Evolutionary conservation across 2,329 filamentous ascomycete species (phyloP).

Genomic region (Keithomyces neogunnii): DNA sequence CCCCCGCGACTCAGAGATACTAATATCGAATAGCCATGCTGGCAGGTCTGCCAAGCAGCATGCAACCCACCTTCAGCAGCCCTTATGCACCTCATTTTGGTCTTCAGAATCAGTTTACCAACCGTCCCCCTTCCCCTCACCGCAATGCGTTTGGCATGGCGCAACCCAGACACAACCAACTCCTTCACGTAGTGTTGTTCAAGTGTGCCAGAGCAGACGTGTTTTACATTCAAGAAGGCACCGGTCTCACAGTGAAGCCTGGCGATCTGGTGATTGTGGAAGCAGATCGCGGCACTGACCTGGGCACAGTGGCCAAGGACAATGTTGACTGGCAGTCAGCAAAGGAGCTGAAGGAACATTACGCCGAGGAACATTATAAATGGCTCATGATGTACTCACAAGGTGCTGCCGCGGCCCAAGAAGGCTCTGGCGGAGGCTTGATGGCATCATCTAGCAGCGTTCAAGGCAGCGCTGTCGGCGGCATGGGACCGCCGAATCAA

Average conservation of each 20-base stretch:
- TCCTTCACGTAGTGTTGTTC: conserved; percentile 86
- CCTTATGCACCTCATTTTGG: conserved; percentile 40
- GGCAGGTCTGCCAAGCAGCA: conserved; percentile 15
- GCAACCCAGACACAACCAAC: conserved; percentile 57
- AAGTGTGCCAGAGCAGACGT: conserved; percentile 94
- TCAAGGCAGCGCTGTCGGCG: conserved; percentile 63
- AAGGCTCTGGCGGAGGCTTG: conserved; percentile 52
- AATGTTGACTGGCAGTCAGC: conserved; percentile 84
- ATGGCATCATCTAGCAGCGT: conserved; percentile 55
- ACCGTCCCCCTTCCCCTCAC: conserved; percentile 49
- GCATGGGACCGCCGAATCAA: conserved; percentile 67
- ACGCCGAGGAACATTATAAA: conserved; percentile 91
- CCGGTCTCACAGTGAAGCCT: conserved; percentile 78
- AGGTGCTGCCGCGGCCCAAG: conserved; percentile 55
- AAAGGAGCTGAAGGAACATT: conserved; percentile 82
- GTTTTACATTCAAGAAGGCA: conserved; percentile 95
- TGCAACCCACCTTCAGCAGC: conserved; percentile 21
- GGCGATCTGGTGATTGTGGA: conserved; percentile 97
- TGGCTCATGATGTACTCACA: conserved; percentile 99
- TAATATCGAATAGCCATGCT: conserved; percentile 14
- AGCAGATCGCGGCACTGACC: conserved; percentile 89
- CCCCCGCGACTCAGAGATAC: background rate
- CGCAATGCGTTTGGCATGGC: conserved; percentile 52
- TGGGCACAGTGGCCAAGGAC: conserved; percentile 84
- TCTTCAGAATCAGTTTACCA: conserved; percentile 21